phyloP scores from a whole-genome alignment of 768 basidiomycete species.

The Kwoniella mangroviensis region DNA sequence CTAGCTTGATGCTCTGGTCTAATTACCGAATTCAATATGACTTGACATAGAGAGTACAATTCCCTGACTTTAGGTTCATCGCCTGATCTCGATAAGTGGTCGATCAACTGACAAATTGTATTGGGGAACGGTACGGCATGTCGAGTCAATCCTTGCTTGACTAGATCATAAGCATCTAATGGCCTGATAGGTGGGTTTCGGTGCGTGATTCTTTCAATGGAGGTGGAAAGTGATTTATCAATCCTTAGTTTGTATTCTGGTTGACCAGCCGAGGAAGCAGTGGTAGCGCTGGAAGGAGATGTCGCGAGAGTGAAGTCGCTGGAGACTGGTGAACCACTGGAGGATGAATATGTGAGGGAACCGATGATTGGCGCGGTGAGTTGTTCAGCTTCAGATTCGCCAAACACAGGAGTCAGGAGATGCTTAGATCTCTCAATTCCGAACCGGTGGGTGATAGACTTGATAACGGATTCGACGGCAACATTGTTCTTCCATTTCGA shows the following conservation, averaged over 20 bases:
- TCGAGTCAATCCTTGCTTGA: constrained; percentile 57
- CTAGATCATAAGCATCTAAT: constrained; percentile 62
- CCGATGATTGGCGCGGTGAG: not conserved
- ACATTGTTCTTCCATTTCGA: not conserved
- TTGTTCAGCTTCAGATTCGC: constrained; percentile 10
- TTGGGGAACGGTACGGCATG: constrained; percentile 54
- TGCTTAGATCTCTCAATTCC: constrained; percentile 16
- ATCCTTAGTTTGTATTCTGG: constrained; percentile 13
- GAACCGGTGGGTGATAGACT: constrained; percentile 18
- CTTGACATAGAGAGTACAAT: constrained; percentile 73
- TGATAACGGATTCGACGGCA: constrained; percentile 7
- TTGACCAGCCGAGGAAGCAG: not conserved
- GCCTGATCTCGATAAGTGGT: constrained; percentile 68
- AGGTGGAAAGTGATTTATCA: constrained; percentile 28
- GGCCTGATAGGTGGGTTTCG: constrained; percentile 49
- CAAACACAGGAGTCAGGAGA: constrained; percentile 16
- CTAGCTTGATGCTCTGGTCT: constrained; percentile 62
- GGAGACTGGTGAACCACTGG: not conserved
- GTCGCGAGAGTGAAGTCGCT: constrained; percentile 12
- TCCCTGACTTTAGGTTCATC: constrained; percentile 68
- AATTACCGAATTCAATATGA: constrained; percentile 62
- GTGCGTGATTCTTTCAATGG: constrained; percentile 33
- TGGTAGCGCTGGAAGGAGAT: constrained; percentile 3
- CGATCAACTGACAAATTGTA: constrained; percentile 69
- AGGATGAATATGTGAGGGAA: constrained; percentile 14